phyloP scores from a whole-genome alignment of 495 filamentous ascomycete genomes.

The Usnea hakonensis region DNA sequence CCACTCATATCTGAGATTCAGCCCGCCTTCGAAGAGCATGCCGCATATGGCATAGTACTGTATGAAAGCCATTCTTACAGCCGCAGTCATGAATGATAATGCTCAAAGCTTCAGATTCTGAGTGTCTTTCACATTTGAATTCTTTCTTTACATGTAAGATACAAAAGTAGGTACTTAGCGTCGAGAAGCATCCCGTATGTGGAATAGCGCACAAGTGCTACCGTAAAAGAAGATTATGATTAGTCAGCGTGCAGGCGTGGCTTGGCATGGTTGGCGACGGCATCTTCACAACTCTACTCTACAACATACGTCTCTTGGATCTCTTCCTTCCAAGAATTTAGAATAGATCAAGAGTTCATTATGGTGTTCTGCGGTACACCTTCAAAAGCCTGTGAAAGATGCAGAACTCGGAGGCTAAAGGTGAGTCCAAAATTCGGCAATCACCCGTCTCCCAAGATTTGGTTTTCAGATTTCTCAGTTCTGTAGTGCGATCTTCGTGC shows the following conservation, averaged over 20 bases:
- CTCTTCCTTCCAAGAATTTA: too few species aligned
- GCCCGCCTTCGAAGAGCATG: conserved; percentile 1
- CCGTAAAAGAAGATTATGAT: too few species aligned
- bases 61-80: not conserved
- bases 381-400: conserved; percentile 12
- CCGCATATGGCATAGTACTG: not conserved
- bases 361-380: conserved; percentile 16
- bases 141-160: not conserved
- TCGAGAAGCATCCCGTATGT: not conserved
- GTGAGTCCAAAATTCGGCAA: not conserved
- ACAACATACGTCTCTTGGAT: too few species aligned
- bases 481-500: conserved; percentile 18
- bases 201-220: not conserved
- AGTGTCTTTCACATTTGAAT: not conserved
- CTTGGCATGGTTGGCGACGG: too few species aligned
- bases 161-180: not conserved
- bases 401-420: conserved; percentile 11
- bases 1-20: not conserved
- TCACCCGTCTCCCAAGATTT: not conserved
- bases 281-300: not conserved
- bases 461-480: not conserved
- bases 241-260: not conserved
- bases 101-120: too few species aligned
- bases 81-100: too few species aligned
- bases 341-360: not conserved